Evolutionary conservation across 129 eudicot species (phyloP).

Genomic region (Solidago caesia): DNA sequence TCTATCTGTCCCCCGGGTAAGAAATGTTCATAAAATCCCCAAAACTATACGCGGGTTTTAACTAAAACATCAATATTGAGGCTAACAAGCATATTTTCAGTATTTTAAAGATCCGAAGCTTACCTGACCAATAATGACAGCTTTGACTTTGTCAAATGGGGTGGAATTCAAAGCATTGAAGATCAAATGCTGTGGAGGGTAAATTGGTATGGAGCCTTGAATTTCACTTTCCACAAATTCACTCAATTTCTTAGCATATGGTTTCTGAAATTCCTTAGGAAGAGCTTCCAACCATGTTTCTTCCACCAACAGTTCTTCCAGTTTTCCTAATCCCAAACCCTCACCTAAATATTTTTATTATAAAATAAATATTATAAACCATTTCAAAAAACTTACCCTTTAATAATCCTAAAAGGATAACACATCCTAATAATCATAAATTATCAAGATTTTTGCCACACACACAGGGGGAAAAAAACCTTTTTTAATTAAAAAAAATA

Average conservation of each 20-base stretch:
- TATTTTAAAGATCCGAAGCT: background rate
- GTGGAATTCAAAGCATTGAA: conserved; percentile 90
- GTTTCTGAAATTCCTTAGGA: conserved; percentile 69
- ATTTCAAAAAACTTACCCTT: background rate
- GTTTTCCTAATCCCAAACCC: conserved; percentile 43
- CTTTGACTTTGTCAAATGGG: conserved; percentile 79
- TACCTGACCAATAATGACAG: conserved; percentile 96
- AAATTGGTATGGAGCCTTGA: conserved; percentile 55
- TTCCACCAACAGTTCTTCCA: conserved; percentile 81
- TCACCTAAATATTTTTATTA: background rate
- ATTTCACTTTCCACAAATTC: conserved; percentile 69
- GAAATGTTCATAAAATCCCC: background rate
- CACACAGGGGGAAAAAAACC: too few relatives aligned
- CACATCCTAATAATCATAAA: background rate
- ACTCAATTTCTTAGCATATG: conserved; percentile 63
- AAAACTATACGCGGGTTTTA: background rate
- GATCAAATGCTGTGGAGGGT: conserved; percentile 86
- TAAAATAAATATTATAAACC: background rate
- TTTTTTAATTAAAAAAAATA: background rate
- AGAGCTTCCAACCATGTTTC: conserved; percentile 80
- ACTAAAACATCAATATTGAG: background rate
- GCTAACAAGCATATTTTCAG: background rate
- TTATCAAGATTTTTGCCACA: background rate
- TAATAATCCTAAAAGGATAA: background rate
- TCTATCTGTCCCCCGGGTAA: too few relatives aligned